These are phyloP conservation scores for Emmonsiellopsis sp. DNA, from an alignment of 2,329 filamentous ascomycete genomes.

Conservation along the genomic window DNA sequence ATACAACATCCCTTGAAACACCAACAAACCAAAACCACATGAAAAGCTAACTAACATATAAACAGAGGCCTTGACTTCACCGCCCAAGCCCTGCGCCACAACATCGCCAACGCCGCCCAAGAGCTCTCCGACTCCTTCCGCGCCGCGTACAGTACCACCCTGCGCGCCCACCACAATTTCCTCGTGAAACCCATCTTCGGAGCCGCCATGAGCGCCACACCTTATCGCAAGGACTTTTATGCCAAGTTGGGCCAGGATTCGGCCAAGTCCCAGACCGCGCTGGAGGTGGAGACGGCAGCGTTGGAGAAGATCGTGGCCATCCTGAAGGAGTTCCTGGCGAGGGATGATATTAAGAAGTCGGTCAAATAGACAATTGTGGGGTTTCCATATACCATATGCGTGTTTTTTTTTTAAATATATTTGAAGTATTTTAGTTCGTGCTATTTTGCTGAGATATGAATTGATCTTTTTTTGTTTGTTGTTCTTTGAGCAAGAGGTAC, in stretches of 20 bases:
- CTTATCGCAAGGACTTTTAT: slow-evolving; percentile 92
- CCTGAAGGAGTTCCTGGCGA: slow-evolving; percentile 55
- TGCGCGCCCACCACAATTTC: slow-evolving; percentile 87
- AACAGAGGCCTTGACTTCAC: slow-evolving; percentile 87
- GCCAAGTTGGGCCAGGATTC: slow-evolving; percentile 56
- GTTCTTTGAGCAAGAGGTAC: background rate
- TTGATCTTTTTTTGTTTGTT: background rate
- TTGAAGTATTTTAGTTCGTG: background rate
- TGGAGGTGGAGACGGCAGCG: slow-evolving; percentile 64
- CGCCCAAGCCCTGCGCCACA: slow-evolving; percentile 69
- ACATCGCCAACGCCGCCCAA: slow-evolving; percentile 57
- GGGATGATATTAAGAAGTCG: slow-evolving; percentile 39
- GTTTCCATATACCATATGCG: background rate
- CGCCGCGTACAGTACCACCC: slow-evolving; percentile 69
- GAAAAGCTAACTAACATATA: background rate
- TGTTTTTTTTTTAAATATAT: background rate
- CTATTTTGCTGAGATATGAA: background rate
- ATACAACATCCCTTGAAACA: background rate
- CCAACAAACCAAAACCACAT: background rate
- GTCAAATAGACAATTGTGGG: background rate
- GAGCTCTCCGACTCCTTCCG: slow-evolving; percentile 86
- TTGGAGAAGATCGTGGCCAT: slow-evolving; percentile 73
- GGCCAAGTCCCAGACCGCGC: slow-evolving; percentile 51
- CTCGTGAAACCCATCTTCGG: slow-evolving; percentile 86
- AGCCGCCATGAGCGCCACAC: slow-evolving; percentile 85